A percentile compares a stretch with the other conserved stretches of the same genome.
These are phyloP conservation scores for Suhomyces sp. DNA, from an alignment of 805 yeast genomes.

Conservation along the genomic window DNA sequence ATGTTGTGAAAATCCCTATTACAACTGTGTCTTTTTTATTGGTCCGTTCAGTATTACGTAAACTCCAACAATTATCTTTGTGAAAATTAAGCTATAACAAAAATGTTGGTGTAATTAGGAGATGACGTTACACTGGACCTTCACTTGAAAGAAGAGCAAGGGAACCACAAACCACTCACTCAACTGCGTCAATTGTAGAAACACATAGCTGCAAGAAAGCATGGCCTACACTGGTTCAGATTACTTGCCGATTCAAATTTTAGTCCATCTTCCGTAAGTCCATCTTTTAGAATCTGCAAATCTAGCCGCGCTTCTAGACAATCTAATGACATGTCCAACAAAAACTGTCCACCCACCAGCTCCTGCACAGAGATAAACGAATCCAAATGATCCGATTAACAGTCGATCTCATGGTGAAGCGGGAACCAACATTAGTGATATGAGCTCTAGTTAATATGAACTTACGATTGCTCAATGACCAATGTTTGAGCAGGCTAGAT, in stretches of 20 bases:
- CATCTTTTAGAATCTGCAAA: neutral
- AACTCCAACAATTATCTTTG: slow-evolving; percentile 3
- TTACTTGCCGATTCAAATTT: neutral
- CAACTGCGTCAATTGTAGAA: neutral
- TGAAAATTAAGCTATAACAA: neutral
- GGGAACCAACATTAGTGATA: neutral
- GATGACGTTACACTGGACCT: neutral
- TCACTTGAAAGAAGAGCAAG: neutral
- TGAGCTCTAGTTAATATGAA: neutral
- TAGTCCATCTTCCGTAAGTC: neutral
- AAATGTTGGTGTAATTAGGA: neutral
- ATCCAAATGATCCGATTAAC: neutral
- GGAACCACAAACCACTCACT: neutral
- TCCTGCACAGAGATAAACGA: neutral
- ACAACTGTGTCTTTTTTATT: neutral
- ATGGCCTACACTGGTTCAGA: neutral
- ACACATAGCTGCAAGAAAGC: neutral
- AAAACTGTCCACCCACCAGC: neutral
- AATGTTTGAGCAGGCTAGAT: neutral
- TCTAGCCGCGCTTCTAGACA: neutral
- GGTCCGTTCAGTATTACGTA: slow-evolving; percentile 1
- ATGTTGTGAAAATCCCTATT: neutral
- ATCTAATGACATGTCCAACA: neutral
- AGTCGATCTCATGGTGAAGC: neutral
- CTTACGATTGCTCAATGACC: neutral